A percentile compares a stretch with the other conserved stretches of the same genome.
Evolutionary conservation across 805 yeast genomes (phyloP).

Genomic region (Vanderwaltozyma verrucispora): DNA sequence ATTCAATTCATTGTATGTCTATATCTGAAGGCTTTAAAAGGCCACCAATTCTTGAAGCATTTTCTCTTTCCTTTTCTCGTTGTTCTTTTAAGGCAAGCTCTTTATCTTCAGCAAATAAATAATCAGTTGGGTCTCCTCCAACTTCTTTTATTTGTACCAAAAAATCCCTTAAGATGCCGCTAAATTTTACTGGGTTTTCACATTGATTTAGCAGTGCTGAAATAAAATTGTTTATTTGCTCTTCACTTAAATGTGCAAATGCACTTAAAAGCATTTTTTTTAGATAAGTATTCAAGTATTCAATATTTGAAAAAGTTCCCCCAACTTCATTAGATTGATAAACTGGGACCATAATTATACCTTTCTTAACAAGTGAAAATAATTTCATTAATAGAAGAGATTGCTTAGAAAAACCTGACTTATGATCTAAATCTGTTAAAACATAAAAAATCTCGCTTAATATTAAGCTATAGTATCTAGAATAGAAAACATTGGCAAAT

Average conservation of each 20-base stretch:
- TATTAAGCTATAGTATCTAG: conserved; percentile 72
- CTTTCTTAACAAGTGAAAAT: conserved; percentile 63
- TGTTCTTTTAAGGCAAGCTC: conserved; percentile 49
- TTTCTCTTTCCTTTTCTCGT: conserved; percentile 54
- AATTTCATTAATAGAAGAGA: conserved; percentile 68
- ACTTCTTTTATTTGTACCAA: conserved; percentile 85
- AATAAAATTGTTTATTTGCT: conserved; percentile 70
- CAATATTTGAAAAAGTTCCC: conserved; percentile 64
- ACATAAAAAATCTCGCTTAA: conserved; percentile 82
- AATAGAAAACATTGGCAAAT: conserved; percentile 72
- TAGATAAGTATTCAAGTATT: conserved; percentile 64
- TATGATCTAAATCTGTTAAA: conserved; percentile 88
- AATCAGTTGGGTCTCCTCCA: conserved; percentile 91
- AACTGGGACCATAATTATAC: conserved; percentile 59
- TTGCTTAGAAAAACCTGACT: conserved; percentile 83
- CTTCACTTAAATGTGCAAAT: conserved; percentile 72
- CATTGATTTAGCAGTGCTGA: conserved; percentile 60
- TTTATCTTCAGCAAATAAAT: conserved; percentile 81
- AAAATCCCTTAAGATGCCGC: conserved; percentile 79
- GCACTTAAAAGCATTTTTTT: conserved; percentile 67
- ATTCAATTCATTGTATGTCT: neutral
- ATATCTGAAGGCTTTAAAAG: conserved; percentile 74
- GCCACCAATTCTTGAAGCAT: conserved; percentile 78
- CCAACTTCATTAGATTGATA: conserved; percentile 66
- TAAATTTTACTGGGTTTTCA: conserved; percentile 59